Conservation (phyloP, 345 rosid species). For the Linum usitatissimum region DNA sequence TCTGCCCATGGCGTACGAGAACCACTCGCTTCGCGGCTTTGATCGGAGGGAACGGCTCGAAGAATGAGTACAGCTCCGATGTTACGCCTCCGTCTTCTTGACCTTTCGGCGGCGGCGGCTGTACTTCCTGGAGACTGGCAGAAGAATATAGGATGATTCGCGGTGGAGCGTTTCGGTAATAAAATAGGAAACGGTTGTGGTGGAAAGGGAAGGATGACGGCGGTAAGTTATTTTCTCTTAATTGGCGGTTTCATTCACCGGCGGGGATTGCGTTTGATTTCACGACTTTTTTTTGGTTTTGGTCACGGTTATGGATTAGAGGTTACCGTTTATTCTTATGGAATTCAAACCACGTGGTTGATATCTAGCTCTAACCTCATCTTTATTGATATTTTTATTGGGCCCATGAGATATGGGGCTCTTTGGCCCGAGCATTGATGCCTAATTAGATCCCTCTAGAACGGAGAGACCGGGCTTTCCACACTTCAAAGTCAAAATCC, state of each 20-base stretch:
- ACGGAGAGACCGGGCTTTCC: too few species aligned
- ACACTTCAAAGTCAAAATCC: too few species aligned
- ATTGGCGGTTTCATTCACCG: conserved; percentile 8
- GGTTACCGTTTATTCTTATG: conserved; percentile 20
- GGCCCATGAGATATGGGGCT: too few species aligned
- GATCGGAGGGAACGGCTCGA: conserved; percentile 36
- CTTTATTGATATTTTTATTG: too few species aligned
- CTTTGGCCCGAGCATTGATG: too few species aligned
- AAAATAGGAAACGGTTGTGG: conserved; percentile 22
- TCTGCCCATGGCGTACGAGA: conserved; percentile 92
- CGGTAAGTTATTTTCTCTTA: background rate
- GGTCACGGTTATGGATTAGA: background rate
- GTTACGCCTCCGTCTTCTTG: conserved; percentile 14
- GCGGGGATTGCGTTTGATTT: conserved; percentile 3
- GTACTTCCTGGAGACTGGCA: conserved; percentile 22
- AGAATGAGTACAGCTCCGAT: conserved; percentile 22
- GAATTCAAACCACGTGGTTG: background rate
- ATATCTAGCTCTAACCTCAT: too few species aligned
- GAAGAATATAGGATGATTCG: conserved; percentile 31
- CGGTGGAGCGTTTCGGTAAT: background rate
- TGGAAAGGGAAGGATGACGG: background rate
- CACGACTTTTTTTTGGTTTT: background rate
- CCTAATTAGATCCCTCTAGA: too few species aligned
- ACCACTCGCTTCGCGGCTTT: conserved; percentile 66
- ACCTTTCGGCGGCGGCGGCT: conserved; percentile 7